Conservation (phyloP, 305 asterid species). For the Striga hermonthica region DNA sequence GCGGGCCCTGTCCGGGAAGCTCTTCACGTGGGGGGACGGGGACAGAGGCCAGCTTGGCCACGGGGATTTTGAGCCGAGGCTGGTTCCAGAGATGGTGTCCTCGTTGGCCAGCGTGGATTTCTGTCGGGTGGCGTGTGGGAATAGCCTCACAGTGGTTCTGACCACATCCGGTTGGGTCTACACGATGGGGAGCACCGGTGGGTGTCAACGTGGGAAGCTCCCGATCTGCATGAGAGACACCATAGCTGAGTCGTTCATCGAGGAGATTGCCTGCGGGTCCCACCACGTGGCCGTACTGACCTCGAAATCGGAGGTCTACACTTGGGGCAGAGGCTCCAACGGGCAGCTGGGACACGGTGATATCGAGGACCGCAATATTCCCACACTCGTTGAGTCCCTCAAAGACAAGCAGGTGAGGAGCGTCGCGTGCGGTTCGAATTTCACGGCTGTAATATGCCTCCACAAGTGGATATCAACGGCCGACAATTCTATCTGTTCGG, state of each 20-base stretch:
- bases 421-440: conserved; percentile 74
- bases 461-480: conserved; percentile 75
- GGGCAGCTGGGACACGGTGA: conserved; percentile 93
- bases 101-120: conserved; percentile 44
- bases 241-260: conserved; percentile 49
- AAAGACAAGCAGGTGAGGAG: conserved; percentile 74
- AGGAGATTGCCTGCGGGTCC: conserved; percentile 79
- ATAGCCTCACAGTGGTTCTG: conserved; percentile 59
- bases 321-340: conserved; percentile 84
- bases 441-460: conserved; percentile 69
- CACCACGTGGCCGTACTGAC: conserved; percentile 75
- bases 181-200: conserved; percentile 61
- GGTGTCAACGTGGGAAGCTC: conserved; percentile 45
- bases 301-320: conserved; percentile 70
- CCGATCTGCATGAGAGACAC: conserved; percentile 57
- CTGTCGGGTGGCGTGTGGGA: conserved; percentile 68
- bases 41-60: conserved; percentile 78
- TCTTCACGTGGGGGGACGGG: conserved; percentile 96
- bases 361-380: conserved; percentile 48
- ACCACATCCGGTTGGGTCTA: conserved; percentile 60
- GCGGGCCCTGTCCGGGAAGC: conserved; percentile 43
- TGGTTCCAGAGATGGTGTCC: conserved; percentile 52
- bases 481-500: conserved; percentile 69
- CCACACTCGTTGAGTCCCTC: conserved; percentile 61
- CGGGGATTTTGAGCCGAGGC: conserved; percentile 44